Conservation (phyloP, 306 rosid genomes). For the Gynostemma pentaphyllum region DNA sequence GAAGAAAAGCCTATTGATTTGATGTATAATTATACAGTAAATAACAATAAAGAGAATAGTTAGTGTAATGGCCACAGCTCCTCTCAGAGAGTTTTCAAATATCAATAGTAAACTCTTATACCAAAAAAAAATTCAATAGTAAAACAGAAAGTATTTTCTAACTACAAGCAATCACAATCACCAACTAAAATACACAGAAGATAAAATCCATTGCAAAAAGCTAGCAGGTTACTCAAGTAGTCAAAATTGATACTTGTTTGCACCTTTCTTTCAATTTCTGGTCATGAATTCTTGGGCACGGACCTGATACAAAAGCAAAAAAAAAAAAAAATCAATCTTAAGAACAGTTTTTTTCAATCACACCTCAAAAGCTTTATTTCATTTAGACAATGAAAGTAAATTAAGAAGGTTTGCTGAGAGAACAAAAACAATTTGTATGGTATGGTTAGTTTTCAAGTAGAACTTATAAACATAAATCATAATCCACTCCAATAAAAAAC, state of each 20-base stretch:
- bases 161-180: neutral
- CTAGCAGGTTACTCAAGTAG: neutral
- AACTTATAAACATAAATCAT: neutral
- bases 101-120: neutral
- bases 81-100: neutral
- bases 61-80: neutral
- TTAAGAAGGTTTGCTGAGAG: neutral
- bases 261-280: constrained; percentile 94
- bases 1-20: neutral
- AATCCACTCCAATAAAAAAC: neutral
- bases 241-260: neutral
- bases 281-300: constrained; percentile 86
- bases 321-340: neutral
- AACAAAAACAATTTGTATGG: neutral
- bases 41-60: neutral
- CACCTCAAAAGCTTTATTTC: too few relatives aligned
- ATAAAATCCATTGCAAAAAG: neutral
- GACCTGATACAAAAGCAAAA: constrained; percentile 41
- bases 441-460: neutral
- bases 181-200: neutral
- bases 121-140: too few relatives aligned
- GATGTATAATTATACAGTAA: neutral
- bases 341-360: neutral
- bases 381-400: neutral
- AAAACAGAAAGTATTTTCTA: neutral